These are phyloP conservation scores for Clarireedia monteithiana DNA, from an alignment of 2,329 filamentous ascomycete species.

Conservation along the genomic window DNA sequence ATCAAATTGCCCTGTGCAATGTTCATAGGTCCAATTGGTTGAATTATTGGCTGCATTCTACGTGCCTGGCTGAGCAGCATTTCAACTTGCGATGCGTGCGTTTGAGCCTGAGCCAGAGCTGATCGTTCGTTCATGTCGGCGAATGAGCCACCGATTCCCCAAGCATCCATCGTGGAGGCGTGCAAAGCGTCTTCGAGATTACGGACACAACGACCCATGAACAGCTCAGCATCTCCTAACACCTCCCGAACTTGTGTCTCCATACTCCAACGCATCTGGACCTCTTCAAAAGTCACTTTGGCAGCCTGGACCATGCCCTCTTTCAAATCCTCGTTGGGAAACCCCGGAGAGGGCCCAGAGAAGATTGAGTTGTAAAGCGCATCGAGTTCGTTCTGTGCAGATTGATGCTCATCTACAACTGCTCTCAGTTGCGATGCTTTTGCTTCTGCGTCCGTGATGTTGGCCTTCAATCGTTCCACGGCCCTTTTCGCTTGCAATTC, in stretches of 20 bases:
- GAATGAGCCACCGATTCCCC: constrained; percentile 33
- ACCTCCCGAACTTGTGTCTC: constrained; percentile 35
- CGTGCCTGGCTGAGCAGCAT: constrained; percentile 34
- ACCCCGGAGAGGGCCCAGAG: constrained; percentile 40
- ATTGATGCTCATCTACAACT: constrained; percentile 31
- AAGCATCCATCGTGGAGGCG: constrained; percentile 39
- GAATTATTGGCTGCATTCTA: constrained; percentile 32
- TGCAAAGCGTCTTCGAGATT: constrained; percentile 36
- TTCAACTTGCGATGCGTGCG: constrained; percentile 39
- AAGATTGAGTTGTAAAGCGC: constrained; percentile 45
- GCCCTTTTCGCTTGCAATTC: constrained; percentile 32
- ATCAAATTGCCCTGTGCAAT: constrained; percentile 40
- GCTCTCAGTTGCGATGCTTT: constrained; percentile 31
- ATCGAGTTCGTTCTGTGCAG: constrained; percentile 41
- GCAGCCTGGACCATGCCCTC: constrained; percentile 33
- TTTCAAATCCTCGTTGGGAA: constrained; percentile 42
- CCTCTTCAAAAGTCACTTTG: constrained; percentile 32
- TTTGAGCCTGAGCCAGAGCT: constrained; percentile 44
- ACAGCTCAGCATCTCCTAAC: constrained; percentile 33
- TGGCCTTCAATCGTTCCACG: constrained; percentile 28
- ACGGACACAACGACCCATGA: constrained; percentile 30
- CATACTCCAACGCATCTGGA: constrained; percentile 30
- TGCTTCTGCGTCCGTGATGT: constrained; percentile 35
- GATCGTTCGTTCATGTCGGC: constrained; percentile 21
- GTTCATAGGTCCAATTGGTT: constrained; percentile 31